Conservation (phyloP, 2,329 filamentous ascomycete species). For the Drechmeria coniospora region DNA sequence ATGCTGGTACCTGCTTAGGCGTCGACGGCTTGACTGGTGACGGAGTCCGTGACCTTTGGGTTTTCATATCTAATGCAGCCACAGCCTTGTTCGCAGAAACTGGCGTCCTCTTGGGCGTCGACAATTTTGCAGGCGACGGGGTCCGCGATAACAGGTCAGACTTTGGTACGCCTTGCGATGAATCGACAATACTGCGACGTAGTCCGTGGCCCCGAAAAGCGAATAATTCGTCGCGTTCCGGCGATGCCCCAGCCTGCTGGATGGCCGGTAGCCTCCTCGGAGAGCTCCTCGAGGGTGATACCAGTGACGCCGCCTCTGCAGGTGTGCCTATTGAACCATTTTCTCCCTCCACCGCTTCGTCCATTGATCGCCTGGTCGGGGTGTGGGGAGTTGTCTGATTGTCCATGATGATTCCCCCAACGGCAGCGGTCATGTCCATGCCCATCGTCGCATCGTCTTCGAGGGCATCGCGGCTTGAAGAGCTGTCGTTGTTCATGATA, state of each 20-base stretch:
- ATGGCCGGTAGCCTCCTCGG: slow-evolving; percentile 14
- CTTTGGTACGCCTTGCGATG: slow-evolving; percentile 12
- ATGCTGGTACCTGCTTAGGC: too few species aligned
- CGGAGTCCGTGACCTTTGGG: too few species aligned
- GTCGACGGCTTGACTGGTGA: too few species aligned
- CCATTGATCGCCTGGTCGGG: slow-evolving; percentile 40
- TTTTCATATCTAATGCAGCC: too few species aligned
- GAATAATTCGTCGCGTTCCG: slow-evolving; percentile 40
- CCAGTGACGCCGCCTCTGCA: slow-evolving; percentile 10
- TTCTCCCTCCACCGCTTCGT: slow-evolving; percentile 37
- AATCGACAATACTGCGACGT: slow-evolving; percentile 28
- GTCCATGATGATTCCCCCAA: slow-evolving; percentile 43
- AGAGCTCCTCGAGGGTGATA: slow-evolving; percentile 7
- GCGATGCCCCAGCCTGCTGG: slow-evolving; percentile 11
- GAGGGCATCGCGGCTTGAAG: slow-evolving; percentile 14
- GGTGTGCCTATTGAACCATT: slow-evolving; percentile 26
- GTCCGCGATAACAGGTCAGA: slow-evolving; percentile 3
- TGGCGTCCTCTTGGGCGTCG: slow-evolving; percentile 2
- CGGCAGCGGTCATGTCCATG: slow-evolving; percentile 53
- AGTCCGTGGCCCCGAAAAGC: slow-evolving; percentile 33
- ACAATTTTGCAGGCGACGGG: slow-evolving; percentile 6
- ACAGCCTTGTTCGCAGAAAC: slow-evolving; percentile 1
- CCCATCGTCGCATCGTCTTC: slow-evolving; percentile 28
- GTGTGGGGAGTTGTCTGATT: slow-evolving; percentile 15
- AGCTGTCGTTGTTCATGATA: slow-evolving; percentile 33